phyloP scores from a whole-genome alignment of 1,284 basidiomycete genomes.

The Tylopilus orsonianus region DNA sequence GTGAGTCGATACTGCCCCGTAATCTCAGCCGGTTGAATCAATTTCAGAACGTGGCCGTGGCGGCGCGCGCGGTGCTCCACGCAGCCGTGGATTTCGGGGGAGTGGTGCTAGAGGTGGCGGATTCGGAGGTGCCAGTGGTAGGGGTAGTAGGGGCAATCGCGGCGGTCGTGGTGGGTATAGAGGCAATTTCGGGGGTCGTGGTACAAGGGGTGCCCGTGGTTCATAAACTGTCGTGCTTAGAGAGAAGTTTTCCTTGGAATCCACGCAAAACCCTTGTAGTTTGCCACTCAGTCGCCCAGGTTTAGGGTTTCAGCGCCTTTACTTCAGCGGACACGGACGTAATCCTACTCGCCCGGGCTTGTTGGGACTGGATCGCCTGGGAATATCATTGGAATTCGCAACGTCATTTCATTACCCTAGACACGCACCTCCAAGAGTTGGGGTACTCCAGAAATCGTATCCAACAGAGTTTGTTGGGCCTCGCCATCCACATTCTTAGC shows the following conservation, averaged over 20 bases:
- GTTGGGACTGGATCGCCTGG: constrained; percentile 47
- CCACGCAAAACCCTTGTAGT: no score
- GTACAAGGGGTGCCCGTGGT: constrained; percentile 49
- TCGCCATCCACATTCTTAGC: constrained; percentile 13
- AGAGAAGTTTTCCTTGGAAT: neutral
- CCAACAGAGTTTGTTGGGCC: constrained; percentile 14
- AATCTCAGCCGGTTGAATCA: constrained; percentile 3
- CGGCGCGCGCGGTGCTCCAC: constrained; percentile 37
- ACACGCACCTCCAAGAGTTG: constrained; percentile 52
- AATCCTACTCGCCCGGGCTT: constrained; percentile 43
- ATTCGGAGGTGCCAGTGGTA: no score
- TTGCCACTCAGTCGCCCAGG: neutral
- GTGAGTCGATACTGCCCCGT: constrained; percentile 35
- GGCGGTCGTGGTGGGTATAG: constrained; percentile 47
- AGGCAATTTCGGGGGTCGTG: constrained; percentile 40
- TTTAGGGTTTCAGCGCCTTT: constrained; percentile 45
- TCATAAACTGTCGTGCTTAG: constrained; percentile 33
- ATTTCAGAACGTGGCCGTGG: constrained; percentile 58
- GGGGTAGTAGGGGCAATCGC: constrained; percentile 41
- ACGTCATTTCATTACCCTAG: neutral
- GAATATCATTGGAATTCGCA: neutral
- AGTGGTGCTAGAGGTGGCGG: constrained; percentile 41
- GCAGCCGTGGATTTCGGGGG: constrained; percentile 47
- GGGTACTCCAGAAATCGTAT: constrained; percentile 39
- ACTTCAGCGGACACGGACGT: constrained; percentile 45